Percentiles rank a stretch among this genome's conserved stretches.
Conservation (phyloP, 352 stramenopile genomes). For the Phytophthora meadii region DNA sequence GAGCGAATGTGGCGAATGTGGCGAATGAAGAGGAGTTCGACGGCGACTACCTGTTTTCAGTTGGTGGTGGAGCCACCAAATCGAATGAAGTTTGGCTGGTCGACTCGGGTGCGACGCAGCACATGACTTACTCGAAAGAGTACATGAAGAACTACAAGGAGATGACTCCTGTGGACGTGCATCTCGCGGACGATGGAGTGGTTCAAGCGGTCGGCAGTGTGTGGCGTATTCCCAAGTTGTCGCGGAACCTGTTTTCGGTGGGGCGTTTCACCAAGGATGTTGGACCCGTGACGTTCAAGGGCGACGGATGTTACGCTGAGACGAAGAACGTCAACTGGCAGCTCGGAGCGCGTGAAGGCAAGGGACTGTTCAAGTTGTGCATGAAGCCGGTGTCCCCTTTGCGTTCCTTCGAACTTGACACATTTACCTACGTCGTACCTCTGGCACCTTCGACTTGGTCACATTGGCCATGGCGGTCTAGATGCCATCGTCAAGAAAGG, state of each 20-base stretch:
- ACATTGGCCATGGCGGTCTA: too few relatives aligned
- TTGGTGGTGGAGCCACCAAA: conserved; percentile 11
- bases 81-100: conserved; percentile 26
- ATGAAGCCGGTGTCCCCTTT: too few relatives aligned
- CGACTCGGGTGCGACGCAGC: conserved; percentile 38
- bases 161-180: conserved; percentile 14
- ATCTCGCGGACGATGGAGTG: conserved; percentile 29
- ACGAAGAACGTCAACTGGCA: conserved; percentile 8
- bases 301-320: conserved; percentile 17
- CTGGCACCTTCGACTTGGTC: too few relatives aligned
- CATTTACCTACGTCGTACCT: too few relatives aligned
- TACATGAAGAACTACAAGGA: conserved; percentile 27
- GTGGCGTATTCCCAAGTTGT: conserved; percentile 20
- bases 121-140: conserved; percentile 26
- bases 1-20: too few relatives aligned
- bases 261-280: conserved; percentile 23
- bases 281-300: conserved; percentile 11
- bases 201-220: neutral
- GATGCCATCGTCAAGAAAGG: too few relatives aligned
- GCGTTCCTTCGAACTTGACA: too few relatives aligned
- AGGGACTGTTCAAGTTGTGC: conserved; percentile 22
- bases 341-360: conserved; percentile 17
- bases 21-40: conserved; percentile 1
- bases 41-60: conserved; percentile 17
- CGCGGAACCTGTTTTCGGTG: conserved; percentile 21